Evolutionary conservation across 345 rosid genomes (phyloP), one percentile per base, ranked within the genome.

Genomic region (Hevea brasiliensis): DNA sequence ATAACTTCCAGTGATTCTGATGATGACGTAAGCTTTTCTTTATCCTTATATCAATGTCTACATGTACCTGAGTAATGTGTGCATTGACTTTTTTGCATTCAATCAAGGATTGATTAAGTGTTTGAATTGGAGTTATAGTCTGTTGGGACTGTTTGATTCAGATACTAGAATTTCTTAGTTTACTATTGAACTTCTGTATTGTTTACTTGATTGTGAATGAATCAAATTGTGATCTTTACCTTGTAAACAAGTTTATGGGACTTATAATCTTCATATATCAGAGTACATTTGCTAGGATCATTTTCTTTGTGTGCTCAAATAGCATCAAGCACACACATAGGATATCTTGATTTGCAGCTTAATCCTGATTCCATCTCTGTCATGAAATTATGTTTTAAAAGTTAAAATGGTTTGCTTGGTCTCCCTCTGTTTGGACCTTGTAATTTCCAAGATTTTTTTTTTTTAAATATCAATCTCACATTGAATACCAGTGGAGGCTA

Each of bases 1-100:
- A 75, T 85, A 35, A 81, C 85, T 71, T 87, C 91, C 65, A 96
- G 98, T 75, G 99, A 96, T 83, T 93, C 99, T 6, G 95, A 96
- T 26, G 97, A 90, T 10, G 97, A 79, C 74, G 82, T 71, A 66
- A 51, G 75, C 56, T 59, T 20, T 26, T 56, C 4, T 17, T 15
- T 3, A 13, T 23, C 12, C 40, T 10, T 37, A 5, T 23, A 10
- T 78, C 9, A 29, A 1, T 47, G 37, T 40, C 51, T 17, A 15
- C 40, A 65, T 23, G 17, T 50, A 6, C 29, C 41, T 66, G 8
- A 21, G 13, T 41, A 41, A 45, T 58, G 54, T 48, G 40, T 41
- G 42, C 59, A 35, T 23, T 8, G n/a, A n/a, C n/a, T n/a, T n/a
- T n/a, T n/a, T 18, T 47, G 56, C 40, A 11, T 53, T 57, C 18